These are phyloP conservation scores for Lasiodiplodia sp. DNA, from an alignment of 2,329 filamentous ascomycete genomes.

Conservation along the genomic window DNA sequence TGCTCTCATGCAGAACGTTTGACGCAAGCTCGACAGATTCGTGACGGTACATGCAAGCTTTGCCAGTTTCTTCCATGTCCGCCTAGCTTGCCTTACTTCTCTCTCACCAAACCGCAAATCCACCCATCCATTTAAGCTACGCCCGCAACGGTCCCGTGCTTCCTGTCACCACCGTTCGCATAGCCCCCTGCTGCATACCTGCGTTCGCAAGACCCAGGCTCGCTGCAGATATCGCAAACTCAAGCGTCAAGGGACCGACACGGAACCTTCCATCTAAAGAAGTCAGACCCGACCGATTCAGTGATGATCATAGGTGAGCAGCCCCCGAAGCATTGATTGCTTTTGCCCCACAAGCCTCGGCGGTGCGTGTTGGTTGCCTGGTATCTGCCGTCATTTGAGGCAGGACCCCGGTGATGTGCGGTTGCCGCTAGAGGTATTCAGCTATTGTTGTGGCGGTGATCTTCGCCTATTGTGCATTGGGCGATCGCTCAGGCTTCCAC, in stretches of 20 bases:
- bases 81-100: constrained; percentile 41
- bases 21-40: constrained; percentile 36
- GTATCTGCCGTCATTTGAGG: background rate
- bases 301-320: constrained; percentile 31
- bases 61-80: constrained; percentile 39
- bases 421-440: constrained; percentile 16
- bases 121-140: constrained; percentile 21
- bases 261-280: constrained; percentile 21
- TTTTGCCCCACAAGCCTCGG: background rate
- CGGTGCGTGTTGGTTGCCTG: background rate
- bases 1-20: constrained; percentile 41
- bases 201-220: constrained; percentile 12
- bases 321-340: background rate
- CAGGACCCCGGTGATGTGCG: constrained; percentile 2
- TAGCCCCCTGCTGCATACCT: constrained; percentile 10
- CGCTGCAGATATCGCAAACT: constrained; percentile 12
- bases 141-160: constrained; percentile 17
- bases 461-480: constrained; percentile 21
- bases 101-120: constrained; percentile 28
- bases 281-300: constrained; percentile 14
- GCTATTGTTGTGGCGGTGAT: constrained; percentile 22
- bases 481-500: constrained; percentile 11
- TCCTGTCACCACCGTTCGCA: constrained; percentile 12
- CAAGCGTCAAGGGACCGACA: constrained; percentile 12
- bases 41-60: constrained; percentile 38